Conservation (phyloP, 2,329 filamentous ascomycete species). For the Clonostachys byssicola region DNA sequence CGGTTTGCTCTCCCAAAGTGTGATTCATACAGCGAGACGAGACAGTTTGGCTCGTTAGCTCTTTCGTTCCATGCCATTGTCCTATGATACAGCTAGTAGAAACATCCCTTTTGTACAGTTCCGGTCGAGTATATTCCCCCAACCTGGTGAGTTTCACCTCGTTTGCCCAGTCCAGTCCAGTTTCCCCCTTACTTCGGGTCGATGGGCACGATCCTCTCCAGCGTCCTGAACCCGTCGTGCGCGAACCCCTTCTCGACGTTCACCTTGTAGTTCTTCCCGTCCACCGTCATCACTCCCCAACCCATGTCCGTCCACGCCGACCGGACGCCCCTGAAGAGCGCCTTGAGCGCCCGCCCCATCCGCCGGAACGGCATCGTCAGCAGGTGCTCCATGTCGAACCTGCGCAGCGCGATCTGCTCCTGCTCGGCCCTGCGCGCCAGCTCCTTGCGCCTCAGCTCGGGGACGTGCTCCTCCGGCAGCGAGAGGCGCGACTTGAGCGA, state of each 20-base stretch:
- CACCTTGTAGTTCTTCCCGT: slow-evolving; percentile 48
- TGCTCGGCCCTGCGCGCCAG: slow-evolving; percentile 20
- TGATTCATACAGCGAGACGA: no score
- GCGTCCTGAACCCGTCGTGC: slow-evolving; percentile 51
- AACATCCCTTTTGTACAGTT: no score
- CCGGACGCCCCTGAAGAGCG: slow-evolving; percentile 38
- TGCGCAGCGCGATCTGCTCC: slow-evolving; percentile 28
- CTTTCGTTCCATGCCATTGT: no score
- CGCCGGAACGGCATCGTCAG: slow-evolving; percentile 55
- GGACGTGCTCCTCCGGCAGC: slow-evolving; percentile 28
- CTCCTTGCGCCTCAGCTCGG: slow-evolving; percentile 22
- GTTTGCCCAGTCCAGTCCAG: neutral
- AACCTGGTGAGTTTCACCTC: no score
- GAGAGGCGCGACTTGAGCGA: slow-evolving; percentile 29
- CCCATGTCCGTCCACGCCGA: slow-evolving; percentile 53
- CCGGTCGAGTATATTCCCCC: no score
- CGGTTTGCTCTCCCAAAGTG: no score
- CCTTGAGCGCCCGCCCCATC: slow-evolving; percentile 30
- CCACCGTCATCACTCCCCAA: slow-evolving; percentile 44
- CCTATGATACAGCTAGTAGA: no score
- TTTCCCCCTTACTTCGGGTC: slow-evolving; percentile 2
- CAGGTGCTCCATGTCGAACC: slow-evolving; percentile 49
- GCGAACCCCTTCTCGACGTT: slow-evolving; percentile 54
- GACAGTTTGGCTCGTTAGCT: no score
- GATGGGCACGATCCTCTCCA: slow-evolving; percentile 49